phyloP scores from a whole-genome alignment of 2,329 filamentous ascomycete genomes.

The Ambrosiella beaveri region DNA sequence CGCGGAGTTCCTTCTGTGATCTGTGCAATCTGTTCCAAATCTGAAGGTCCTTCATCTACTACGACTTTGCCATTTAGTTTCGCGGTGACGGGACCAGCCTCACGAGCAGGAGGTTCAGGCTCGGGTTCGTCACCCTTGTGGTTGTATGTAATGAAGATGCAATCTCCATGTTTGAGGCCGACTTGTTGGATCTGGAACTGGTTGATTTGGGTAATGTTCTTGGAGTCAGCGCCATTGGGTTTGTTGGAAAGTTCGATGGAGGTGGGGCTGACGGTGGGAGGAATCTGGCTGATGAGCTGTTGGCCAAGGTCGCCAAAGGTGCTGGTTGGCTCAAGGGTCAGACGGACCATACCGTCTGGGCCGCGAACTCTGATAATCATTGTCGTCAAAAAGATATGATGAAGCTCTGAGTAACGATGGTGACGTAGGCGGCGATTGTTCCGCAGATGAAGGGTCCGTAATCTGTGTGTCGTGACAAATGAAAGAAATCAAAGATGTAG shows the following conservation, averaged over 20 bases:
- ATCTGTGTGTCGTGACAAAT: neutral
- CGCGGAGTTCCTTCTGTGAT: conserved; percentile 41
- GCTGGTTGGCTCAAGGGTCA: conserved; percentile 57
- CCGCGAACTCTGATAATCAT: conserved; percentile 82
- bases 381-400: neutral
- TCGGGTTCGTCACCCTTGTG: conserved; percentile 25
- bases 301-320: conserved; percentile 49
- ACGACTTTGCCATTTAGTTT: conserved; percentile 66
- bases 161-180: conserved; percentile 63
- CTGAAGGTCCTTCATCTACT: conserved; percentile 47
- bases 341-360: conserved; percentile 80
- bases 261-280: conserved; percentile 41
- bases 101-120: neutral
- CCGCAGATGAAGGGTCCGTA: neutral
- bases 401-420: neutral
- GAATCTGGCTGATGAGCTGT: conserved; percentile 39
- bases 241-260: conserved; percentile 46
- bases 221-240: conserved; percentile 39
- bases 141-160: conserved; percentile 73
- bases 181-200: conserved; percentile 39
- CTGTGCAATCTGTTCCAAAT: conserved; percentile 43
- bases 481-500: neutral
- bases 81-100: conserved; percentile 32
- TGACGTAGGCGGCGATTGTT: neutral
- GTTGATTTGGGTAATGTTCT: conserved; percentile 39